Conservation (phyloP, 192 early-diverging fungal species). For the Coemansia interrupta region DNA sequence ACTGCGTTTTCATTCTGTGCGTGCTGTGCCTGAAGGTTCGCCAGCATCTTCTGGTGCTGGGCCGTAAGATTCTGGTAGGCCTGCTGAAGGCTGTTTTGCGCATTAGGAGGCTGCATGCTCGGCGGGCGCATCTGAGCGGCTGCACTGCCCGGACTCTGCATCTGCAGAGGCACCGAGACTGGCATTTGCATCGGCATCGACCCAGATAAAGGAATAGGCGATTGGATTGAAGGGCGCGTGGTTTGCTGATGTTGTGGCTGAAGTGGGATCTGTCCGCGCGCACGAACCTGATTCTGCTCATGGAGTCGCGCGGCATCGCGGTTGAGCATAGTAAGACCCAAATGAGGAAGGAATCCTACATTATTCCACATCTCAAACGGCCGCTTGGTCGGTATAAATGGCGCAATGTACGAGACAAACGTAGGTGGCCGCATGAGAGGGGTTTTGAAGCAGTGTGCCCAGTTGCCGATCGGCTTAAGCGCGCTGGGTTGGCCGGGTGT, state of each 20-base stretch:
- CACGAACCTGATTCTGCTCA: slow-evolving; percentile 3
- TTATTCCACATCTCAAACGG: slow-evolving; percentile 31
- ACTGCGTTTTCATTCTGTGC: slow-evolving; percentile 28
- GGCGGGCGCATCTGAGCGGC: slow-evolving; percentile 4
- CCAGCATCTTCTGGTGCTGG: slow-evolving; percentile 36
- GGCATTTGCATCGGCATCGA: slow-evolving; percentile 2
- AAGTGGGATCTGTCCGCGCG: slow-evolving; percentile 18
- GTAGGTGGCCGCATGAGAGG: slow-evolving; percentile 42
- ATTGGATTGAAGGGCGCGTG: slow-evolving; percentile 3
- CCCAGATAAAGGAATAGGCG: neutral
- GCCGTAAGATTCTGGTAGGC: slow-evolving; percentile 18
- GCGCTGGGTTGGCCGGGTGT: slow-evolving; percentile 12
- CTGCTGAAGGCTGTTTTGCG: slow-evolving; percentile 16
- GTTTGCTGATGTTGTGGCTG: slow-evolving; percentile 15
- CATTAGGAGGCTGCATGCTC: neutral
- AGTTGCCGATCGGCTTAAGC: slow-evolving; percentile 36
- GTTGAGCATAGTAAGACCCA: slow-evolving; percentile 41
- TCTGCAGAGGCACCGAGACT: neutral
- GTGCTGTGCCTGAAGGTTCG: slow-evolving; percentile 35
- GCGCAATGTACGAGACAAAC: slow-evolving; percentile 42
- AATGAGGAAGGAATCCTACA: slow-evolving; percentile 26
- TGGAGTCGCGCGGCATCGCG: slow-evolving; percentile 26
- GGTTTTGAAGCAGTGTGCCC: slow-evolving; percentile 49
- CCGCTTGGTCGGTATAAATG: slow-evolving; percentile 35
- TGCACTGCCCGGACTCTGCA: neutral